Evolutionary conservation across 345 rosid genomes (phyloP), one percentile per base, ranked within the genome.

Genomic region (Tarenaya hassleriana): DNA sequence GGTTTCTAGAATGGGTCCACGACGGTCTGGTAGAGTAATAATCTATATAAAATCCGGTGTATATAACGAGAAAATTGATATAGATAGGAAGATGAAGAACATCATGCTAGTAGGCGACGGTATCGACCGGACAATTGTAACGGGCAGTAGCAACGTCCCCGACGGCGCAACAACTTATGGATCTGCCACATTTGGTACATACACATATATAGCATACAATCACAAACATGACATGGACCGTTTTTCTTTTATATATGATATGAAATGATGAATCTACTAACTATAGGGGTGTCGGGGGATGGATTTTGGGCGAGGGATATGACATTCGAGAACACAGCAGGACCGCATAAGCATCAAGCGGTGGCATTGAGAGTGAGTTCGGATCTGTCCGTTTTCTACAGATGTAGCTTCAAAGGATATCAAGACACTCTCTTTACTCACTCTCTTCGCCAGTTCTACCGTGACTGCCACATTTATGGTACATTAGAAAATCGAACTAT

Each of bases 291-390:
- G 8, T 72, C 73, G 0, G 86, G 85, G 0, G 87, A 83, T 64
- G 86, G 87, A 3, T 85, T 89, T 64, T 85, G 95, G 89, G 89
- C 95, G 4, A 60, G 86, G 39, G 86, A 85, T 56, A 73, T 89
- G 47, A 76, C 87, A 8, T 83, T 85, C 17, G 78, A 81, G 80
- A 89, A 85, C 72, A 81, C 76, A 0, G 95, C 87, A 0, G 89
- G 92, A 13, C 97, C 89, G 5, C 58, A 56, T 0, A 85, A 81
- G 41, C 71, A 67, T 61, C 90, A 85, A 47, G 90, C 94, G 0
- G 88, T 83, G 42, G 97, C 88, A 14, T 48, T 77, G 11, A 37
- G 71, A 38, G 87, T 71, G 18, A 72, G 58, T 55, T 79, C 94
- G 0, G 94, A 85, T 35, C 72, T 21, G 29, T 73, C 84, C 0